phyloP scores from a whole-genome alignment of 1,284 basidiomycete genomes.

The Dichomitus squalens region DNA sequence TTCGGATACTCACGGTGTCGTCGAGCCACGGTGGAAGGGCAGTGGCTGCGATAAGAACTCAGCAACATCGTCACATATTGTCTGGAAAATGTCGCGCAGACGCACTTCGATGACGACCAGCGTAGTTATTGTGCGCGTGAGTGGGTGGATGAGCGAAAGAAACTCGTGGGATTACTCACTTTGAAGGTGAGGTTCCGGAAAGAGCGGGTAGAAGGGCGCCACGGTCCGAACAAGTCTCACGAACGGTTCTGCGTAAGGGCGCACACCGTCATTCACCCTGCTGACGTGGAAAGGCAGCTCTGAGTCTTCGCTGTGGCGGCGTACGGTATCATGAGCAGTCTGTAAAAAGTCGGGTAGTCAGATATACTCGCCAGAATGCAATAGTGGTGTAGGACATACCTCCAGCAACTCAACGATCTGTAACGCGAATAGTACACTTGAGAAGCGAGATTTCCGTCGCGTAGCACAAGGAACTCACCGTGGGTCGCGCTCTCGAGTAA shows the following conservation, averaged over 20 bases:
- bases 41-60: slow-evolving; percentile 10
- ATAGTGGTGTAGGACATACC: slow-evolving; percentile 12
- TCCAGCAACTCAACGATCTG: slow-evolving; percentile 27
- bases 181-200: slow-evolving; percentile 19
- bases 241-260: slow-evolving; percentile 22
- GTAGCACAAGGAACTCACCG: slow-evolving; percentile 11
- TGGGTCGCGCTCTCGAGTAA: slow-evolving; percentile 23
- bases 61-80: slow-evolving; percentile 15
- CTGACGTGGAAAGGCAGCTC: neutral
- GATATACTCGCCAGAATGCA: neutral
- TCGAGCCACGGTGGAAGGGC: neutral
- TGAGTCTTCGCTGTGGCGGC: slow-evolving; percentile 7
- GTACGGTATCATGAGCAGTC: slow-evolving; percentile 22
- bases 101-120: slow-evolving; percentile 9
- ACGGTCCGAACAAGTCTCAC: slow-evolving; percentile 21
- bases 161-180: slow-evolving; percentile 15
- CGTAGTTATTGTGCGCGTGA: neutral
- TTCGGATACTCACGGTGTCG: neutral
- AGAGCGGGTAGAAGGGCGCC: slow-evolving; percentile 16
- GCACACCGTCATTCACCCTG: neutral
- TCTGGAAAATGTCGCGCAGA: slow-evolving; percentile 10
- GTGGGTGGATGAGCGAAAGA: neutral
- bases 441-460: neutral
- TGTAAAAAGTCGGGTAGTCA: neutral
- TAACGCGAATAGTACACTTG: neutral